Evolutionary conservation across 2,329 filamentous ascomycete genomes (phyloP), one percentile per base, ranked within the genome.

Genomic region (Pestalotiopsis sp.): DNA sequence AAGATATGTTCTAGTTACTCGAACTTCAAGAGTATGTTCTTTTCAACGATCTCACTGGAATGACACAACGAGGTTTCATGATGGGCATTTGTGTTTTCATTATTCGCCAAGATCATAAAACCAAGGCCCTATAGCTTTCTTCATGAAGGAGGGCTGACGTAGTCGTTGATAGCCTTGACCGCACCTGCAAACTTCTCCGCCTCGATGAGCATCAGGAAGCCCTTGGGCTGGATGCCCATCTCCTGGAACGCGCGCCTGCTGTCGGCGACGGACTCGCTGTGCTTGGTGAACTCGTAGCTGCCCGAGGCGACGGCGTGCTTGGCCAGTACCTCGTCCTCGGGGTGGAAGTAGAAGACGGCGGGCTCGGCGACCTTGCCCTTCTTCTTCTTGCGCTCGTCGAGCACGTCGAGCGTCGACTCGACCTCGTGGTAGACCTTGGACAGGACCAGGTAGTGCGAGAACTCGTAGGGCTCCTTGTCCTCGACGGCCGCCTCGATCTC

Each of bases 181-280:
- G 94, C 94, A 31, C 82, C 87, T 73, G 90, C 87, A 76, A 97
- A 95, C 82, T 91, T 95, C 73, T 78, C 81, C 72, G 88, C 92
- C 80, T 98, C 94, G 74, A 98, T 92, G 78, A 98, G 81, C 76
- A 97, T 94, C 87, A 97, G 85, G 81, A 93, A 91, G 12, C 94
- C 96, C 78, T 90, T 89, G 49, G 95, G 90, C 84, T 91, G 92
- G 75, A 99, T 91, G 1, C 96, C 96, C 84, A 94, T 84, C 75
- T 99, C 96, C 81, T 97, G 94, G 81, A 99, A 99, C 0, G 95
- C 94, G 70, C 96, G 86, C 86, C 97, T 98, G 76, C 94, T 94
- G 83, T 99, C 96, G 67, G 94, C 92, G 71, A 91, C 89, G 4
- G 91, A 89, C 74, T 97, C 93, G 61, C 92, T 92, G 69, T 94